Conservation (phyloP, 2,329 filamentous ascomycete species). For the Pseudogymnoascus sp. region DNA sequence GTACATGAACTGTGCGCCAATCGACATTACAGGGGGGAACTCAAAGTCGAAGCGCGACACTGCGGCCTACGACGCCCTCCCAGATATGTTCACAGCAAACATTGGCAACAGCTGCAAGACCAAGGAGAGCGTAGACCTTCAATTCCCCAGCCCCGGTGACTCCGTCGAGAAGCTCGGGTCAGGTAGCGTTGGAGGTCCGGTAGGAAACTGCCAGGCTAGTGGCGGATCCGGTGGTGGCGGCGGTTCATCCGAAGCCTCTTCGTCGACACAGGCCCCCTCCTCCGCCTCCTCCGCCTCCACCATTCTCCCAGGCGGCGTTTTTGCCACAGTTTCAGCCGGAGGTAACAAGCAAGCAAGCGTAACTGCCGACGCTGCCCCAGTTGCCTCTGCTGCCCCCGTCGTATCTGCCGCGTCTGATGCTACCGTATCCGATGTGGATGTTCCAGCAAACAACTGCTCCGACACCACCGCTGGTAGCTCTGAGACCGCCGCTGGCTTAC, state of each 20-base stretch:
- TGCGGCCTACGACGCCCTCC: slow-evolving; percentile 51
- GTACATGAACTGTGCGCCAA: slow-evolving; percentile 91
- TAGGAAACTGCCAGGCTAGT: slow-evolving; percentile 21
- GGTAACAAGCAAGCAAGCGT: slow-evolving; percentile 20
- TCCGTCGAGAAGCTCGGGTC: slow-evolving; percentile 41
- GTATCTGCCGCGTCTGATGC: slow-evolving; percentile 11
- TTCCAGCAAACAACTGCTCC: slow-evolving; percentile 21
- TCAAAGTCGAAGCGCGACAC: slow-evolving; percentile 36
- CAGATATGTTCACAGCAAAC: slow-evolving; percentile 64
- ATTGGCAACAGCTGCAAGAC: slow-evolving; percentile 43
- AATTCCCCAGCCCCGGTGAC: slow-evolving; percentile 47
- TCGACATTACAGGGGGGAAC: slow-evolving; percentile 50
- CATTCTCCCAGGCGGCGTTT: slow-evolving; percentile 25
- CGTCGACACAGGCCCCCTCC: too few species aligned
- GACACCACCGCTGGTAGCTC: slow-evolving; percentile 19
- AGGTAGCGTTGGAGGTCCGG: slow-evolving; percentile 22
- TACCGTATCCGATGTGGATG: slow-evolving; percentile 17
- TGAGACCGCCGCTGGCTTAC: slow-evolving; percentile 32
- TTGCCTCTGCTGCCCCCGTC: too few species aligned
- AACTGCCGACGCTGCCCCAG: slow-evolving; percentile 16
- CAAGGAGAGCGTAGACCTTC: slow-evolving; percentile 37
- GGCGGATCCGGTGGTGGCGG: slow-evolving; percentile 21
- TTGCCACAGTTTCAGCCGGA: slow-evolving; percentile 28
- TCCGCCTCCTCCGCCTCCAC: slow-evolving; percentile 14
- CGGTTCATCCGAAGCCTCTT: not conserved